A percentile compares a stretch with the other conserved stretches of the same genome.
Conservation (phyloP, 2,329 filamentous ascomycete genomes). For the Diaporthe aspalathi region DNA sequence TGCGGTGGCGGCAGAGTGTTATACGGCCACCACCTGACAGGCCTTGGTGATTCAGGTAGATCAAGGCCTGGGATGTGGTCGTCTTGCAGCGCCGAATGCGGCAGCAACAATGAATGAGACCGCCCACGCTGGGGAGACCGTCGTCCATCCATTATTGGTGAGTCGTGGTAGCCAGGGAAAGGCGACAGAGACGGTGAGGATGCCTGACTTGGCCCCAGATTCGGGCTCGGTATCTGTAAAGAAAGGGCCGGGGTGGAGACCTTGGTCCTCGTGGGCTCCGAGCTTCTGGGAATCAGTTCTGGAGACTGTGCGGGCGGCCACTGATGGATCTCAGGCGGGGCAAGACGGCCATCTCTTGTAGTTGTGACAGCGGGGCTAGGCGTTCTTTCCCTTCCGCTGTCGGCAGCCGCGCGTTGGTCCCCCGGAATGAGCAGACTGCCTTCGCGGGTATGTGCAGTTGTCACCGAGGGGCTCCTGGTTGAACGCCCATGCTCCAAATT, state of each 20-base stretch:
- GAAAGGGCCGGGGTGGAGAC: slow-evolving; percentile 39
- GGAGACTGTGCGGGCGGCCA: slow-evolving; percentile 38
- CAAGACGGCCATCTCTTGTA: slow-evolving; percentile 47
- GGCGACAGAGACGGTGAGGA: slow-evolving; percentile 66
- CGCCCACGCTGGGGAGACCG: slow-evolving; percentile 50
- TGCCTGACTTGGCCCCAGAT: slow-evolving; percentile 55
- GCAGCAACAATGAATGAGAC: slow-evolving; percentile 68
- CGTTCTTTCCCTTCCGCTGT: slow-evolving; percentile 44
- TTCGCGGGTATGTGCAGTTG: slow-evolving; percentile 9
- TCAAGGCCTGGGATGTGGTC: slow-evolving; percentile 55
- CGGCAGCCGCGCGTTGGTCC: slow-evolving; percentile 45
- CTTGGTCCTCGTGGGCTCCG: slow-evolving; percentile 17
- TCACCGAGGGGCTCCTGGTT: slow-evolving; percentile 1
- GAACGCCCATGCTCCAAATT: not conserved
- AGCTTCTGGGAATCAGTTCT: slow-evolving; percentile 39
- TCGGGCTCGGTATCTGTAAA: slow-evolving; percentile 61
- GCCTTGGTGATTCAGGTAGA: slow-evolving; percentile 54
- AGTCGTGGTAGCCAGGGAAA: slow-evolving; percentile 77
- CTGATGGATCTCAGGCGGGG: slow-evolving; percentile 44
- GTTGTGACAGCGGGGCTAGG: slow-evolving; percentile 43
- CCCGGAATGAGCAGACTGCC: slow-evolving; percentile 15
- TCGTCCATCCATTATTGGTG: slow-evolving; percentile 50
- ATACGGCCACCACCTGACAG: slow-evolving; percentile 85
- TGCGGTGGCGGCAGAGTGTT: slow-evolving; percentile 77
- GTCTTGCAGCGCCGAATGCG: slow-evolving; percentile 47